Conservation (phyloP, 768 basidiomycete species). For the Mycena alexandri region DNA sequence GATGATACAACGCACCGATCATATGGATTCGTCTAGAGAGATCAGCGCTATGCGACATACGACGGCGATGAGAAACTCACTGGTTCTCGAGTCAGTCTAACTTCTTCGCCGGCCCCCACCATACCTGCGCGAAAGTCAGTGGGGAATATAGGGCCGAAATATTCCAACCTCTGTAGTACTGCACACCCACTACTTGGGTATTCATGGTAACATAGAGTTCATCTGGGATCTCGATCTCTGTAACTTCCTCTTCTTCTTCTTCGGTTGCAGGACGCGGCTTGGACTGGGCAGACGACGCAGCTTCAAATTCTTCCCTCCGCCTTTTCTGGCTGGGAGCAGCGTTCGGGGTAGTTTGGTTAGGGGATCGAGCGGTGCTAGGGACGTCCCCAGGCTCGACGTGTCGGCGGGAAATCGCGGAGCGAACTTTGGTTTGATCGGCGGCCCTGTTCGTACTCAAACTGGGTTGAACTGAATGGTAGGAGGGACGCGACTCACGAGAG, state of each 20-base stretch:
- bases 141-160: background rate
- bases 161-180: slow-evolving; percentile 77
- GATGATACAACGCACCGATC: slow-evolving; percentile 64
- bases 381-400: slow-evolving; percentile 70
- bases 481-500: slow-evolving; percentile 59
- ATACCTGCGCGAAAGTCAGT: slow-evolving; percentile 62
- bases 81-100: slow-evolving; percentile 75
- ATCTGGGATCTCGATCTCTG: slow-evolving; percentile 66
- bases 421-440: slow-evolving; percentile 75
- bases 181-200: slow-evolving; percentile 83
- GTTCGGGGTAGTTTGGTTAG: slow-evolving; percentile 13
- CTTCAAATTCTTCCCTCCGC: slow-evolving; percentile 54
- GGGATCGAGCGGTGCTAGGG: slow-evolving; percentile 57
- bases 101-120: slow-evolving; percentile 85
- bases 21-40: slow-evolving; percentile 60
- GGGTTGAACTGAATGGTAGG: slow-evolving; percentile 1
- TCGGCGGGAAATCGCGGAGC: slow-evolving; percentile 65
- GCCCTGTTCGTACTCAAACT: slow-evolving; percentile 49
- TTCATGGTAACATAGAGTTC: slow-evolving; percentile 74
- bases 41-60: background rate
- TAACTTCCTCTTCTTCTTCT: slow-evolving; percentile 58
- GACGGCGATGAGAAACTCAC: background rate
- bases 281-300: slow-evolving; percentile 33
- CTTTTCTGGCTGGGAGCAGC: slow-evolving; percentile 55
- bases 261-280: slow-evolving; percentile 37